A percentile compares a stretch with the other conserved stretches of the same genome.
phyloP scores from a whole-genome alignment of 2,329 filamentous ascomycete species.

The Escovopsis sp. region DNA sequence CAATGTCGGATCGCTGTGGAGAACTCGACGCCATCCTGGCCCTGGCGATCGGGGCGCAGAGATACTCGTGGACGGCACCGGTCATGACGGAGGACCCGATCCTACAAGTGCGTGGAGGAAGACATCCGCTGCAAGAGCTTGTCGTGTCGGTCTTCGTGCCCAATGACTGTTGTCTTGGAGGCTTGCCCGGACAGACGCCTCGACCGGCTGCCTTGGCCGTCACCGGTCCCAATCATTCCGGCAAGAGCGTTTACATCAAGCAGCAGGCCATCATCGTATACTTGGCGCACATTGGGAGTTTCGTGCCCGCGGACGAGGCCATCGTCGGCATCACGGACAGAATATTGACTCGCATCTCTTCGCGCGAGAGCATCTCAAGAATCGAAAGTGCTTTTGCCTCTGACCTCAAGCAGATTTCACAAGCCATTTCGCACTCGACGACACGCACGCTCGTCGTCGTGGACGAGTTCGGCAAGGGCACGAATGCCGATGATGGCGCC shows the following conservation, averaged over 20 bases:
- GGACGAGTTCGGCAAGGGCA: constrained; percentile 73
- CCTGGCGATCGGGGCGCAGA: constrained; percentile 58
- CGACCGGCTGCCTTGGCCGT: constrained; percentile 52
- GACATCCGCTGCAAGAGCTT: constrained; percentile 77
- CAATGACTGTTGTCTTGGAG: constrained; percentile 62
- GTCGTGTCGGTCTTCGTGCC: constrained; percentile 67
- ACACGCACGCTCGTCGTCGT: constrained; percentile 68
- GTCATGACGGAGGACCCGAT: constrained; percentile 53
- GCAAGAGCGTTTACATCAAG: constrained; percentile 91
- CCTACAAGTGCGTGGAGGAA: constrained; percentile 60
- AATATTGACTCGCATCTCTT: constrained; percentile 74
- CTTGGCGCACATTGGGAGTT: constrained; percentile 84
- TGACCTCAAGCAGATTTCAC: constrained; percentile 73
- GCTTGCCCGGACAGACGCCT: constrained; percentile 15
- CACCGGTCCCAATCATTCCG: constrained; percentile 91
- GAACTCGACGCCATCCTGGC: constrained; percentile 79
- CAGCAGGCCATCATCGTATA: constrained; percentile 85
- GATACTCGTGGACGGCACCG: constrained; percentile 58
- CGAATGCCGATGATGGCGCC: constrained; percentile 39
- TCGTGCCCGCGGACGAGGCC: constrained; percentile 66
- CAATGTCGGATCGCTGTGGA: constrained; percentile 66
- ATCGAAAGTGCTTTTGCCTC: constrained; percentile 52
- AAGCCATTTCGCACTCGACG: constrained; percentile 61
- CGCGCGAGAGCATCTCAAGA: constrained; percentile 45
- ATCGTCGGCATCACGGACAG: constrained; percentile 80